Evolutionary conservation across 371 early-diverging fungal species (phyloP).

Genomic region (Apophysomyces trapeziformis): DNA sequence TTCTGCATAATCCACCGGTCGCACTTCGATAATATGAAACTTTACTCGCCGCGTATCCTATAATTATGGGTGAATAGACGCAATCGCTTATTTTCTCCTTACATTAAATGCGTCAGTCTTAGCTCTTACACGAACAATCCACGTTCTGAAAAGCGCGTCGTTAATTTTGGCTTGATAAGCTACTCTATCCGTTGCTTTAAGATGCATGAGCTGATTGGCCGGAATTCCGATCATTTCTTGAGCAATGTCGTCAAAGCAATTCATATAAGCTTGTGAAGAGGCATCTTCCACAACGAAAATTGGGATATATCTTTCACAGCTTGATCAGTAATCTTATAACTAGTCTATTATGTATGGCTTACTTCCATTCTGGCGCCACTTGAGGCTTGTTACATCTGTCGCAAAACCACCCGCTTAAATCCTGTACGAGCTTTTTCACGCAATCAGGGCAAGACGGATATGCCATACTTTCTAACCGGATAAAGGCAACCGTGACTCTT

Average conservation of each 20-base stretch:
- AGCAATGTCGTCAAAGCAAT: constrained; percentile 81
- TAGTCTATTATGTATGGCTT: neutral
- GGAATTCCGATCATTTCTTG: constrained; percentile 63
- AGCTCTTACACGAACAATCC: constrained; percentile 68
- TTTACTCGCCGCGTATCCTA: constrained; percentile 59
- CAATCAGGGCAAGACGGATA: constrained; percentile 90
- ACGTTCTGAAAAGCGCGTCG: constrained; percentile 62
- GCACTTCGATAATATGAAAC: constrained; percentile 37
- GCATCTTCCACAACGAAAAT: constrained; percentile 68
- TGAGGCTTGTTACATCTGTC: constrained; percentile 78
- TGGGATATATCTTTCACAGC: constrained; percentile 66
- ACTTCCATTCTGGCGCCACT: constrained; percentile 65
- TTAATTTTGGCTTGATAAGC: constrained; percentile 43
- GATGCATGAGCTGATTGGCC: constrained; percentile 65
- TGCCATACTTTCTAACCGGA: constrained; percentile 56
- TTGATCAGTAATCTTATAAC: neutral
- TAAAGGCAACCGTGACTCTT: constrained; percentile 59
- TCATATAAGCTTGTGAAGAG: constrained; percentile 77
- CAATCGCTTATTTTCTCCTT: constrained; percentile 18
- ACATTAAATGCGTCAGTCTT: constrained; percentile 80
- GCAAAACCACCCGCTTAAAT: constrained; percentile 73
- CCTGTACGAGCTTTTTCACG: constrained; percentile 81
- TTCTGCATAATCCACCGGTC: constrained; percentile 56
- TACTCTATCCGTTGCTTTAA: constrained; percentile 38
- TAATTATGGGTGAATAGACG: neutral